Base-by-base conservation (phyloP, 495 filamentous ascomycete genomes). In the Opeltia flavorubescens region DNA sequence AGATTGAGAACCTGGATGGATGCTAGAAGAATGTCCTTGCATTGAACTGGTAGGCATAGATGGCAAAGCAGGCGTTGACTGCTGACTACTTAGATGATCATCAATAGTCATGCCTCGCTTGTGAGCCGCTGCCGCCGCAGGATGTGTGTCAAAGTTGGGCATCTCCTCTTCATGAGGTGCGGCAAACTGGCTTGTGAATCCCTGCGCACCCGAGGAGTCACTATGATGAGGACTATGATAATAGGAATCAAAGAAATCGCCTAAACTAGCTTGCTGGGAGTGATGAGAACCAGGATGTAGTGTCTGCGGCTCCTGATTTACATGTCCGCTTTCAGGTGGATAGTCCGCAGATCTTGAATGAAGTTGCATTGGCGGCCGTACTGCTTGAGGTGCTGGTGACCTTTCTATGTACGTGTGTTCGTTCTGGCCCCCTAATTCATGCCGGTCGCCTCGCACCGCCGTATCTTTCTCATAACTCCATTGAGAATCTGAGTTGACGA, bases 131-230 rank as follows among this genome's bases (percentile, higher is more conserved):
- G 54, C 58, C 23, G 65, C 43, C 1, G 64, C 47, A 2, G 76
- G 72, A 25, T 78, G 68, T 2, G 75, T 72, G 64, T 89, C 82
- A 49, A 89, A 89, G 55, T 87, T 77, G 2, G 83, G 84, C 64
- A 80, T 79, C 11, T 87, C 82, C 24, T 66, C 65, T 29, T 63
- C 73, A 50, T 53, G 24, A 4, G 52, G 29, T 23, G 31, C 20
- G 3, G 34, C 30, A 30, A 34, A 35, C 18, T 44, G 13, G 4
- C 30, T 35, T 13, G 18, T 18, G 34, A 18, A 25, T 9, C 31
- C 26, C 26, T 50, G 38, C 18, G 18, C 15, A n/a, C 21, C 26
- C 34, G 29, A 25, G 15, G 15, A 41, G 15, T 48, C 40, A 15
- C 46, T 34, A 6, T 51, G 20, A 17, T 50, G 50, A 15, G 45